Evolutionary conservation across 1,284 basidiomycete genomes (phyloP), one percentile per base, ranked within the genome.

Genomic region (Amylostereum areolatum): DNA sequence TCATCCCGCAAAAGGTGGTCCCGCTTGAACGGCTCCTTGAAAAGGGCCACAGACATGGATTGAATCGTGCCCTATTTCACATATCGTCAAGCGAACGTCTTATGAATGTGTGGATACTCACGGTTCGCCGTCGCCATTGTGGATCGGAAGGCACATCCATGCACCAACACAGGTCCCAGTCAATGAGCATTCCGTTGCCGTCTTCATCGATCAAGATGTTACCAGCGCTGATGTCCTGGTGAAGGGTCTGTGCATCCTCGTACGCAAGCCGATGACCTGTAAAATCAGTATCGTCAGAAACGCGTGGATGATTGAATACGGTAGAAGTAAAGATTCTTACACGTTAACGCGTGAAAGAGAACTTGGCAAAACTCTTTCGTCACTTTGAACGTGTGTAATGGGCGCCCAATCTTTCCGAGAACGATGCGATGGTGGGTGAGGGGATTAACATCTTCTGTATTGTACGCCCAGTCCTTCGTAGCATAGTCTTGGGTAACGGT

Each of bases 191-290:
- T 18, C 41, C 41, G 25, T 27, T 6, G 25, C 41, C 41, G 28
- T 43, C 41, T 28, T 43, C 30, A 28, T 43, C 41, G 5, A 43
- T 43, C 41, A 43, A 4, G 41, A 43, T 43, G 28, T 43, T 43
- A 28, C n/a, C n/a, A 27, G 11, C 41, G 41, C 41, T 43, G 41
- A 43, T 43, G 41, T 43, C 41, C n/a, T 28, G 41, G 30, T 43
- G 41, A 7, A 43, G 28, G 5, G 30, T 43, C 28, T 29, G 12
- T 11, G 41, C 41, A 27, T 29, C 24, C 25, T 43, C 24, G 28
- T 27, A 24, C 4, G 41, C 41, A 43, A 28, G 25, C 4, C 28
- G 25, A 43, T 43, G 41, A 6, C 25, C 41, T 43, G n/a, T 24
- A 43, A 11, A 6, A 6, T 10, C 4, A 43, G 4, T 12, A n/a